Percentiles rank a stretch among this genome's conserved stretches.
Evolutionary conservation across 192 early-diverging fungal genomes (phyloP).

Genomic region (Coemansia sp.): DNA sequence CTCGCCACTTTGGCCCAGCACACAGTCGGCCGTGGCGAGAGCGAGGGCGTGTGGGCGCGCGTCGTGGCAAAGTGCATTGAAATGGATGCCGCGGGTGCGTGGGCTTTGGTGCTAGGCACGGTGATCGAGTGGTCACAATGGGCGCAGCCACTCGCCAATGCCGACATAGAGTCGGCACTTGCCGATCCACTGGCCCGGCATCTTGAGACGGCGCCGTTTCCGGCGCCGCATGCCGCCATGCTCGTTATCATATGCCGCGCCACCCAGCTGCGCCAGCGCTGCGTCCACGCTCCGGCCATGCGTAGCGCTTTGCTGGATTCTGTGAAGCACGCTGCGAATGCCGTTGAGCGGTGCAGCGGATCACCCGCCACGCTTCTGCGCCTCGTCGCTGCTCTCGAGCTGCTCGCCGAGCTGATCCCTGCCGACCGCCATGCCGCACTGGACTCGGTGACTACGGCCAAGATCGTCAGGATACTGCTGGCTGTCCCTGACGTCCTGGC

Average conservation of each 20-base stretch:
- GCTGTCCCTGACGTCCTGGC: constrained; percentile 7
- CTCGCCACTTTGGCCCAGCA: constrained; percentile 5
- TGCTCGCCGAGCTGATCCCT: constrained; percentile 44
- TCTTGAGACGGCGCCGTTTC: not conserved
- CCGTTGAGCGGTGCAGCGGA: not conserved
- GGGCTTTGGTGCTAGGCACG: constrained; percentile 33
- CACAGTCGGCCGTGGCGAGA: not conserved
- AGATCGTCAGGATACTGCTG: constrained; percentile 12
- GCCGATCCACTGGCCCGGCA: constrained; percentile 24
- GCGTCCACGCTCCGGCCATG: constrained; percentile 34
- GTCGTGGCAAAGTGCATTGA: not conserved
- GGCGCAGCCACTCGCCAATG: constrained; percentile 15
- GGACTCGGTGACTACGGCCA: constrained; percentile 15
- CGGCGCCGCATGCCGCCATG: not conserved
- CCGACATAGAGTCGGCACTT: constrained; percentile 24
- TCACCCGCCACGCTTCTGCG: not conserved
- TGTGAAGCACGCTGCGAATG: not conserved
- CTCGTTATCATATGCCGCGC: constrained; percentile 19
- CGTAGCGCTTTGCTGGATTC: constrained; percentile 32
- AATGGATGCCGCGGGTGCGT: constrained; percentile 7
- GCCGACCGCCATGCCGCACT: not conserved
- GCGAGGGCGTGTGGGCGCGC: constrained; percentile 13
- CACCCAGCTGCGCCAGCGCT: constrained; percentile 16
- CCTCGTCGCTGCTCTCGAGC: constrained; percentile 27
- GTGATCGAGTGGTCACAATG: constrained; percentile 38